phyloP scores from a whole-genome alignment of 2,329 filamentous ascomycete species.

The Neocatenulostroma microsporum region DNA sequence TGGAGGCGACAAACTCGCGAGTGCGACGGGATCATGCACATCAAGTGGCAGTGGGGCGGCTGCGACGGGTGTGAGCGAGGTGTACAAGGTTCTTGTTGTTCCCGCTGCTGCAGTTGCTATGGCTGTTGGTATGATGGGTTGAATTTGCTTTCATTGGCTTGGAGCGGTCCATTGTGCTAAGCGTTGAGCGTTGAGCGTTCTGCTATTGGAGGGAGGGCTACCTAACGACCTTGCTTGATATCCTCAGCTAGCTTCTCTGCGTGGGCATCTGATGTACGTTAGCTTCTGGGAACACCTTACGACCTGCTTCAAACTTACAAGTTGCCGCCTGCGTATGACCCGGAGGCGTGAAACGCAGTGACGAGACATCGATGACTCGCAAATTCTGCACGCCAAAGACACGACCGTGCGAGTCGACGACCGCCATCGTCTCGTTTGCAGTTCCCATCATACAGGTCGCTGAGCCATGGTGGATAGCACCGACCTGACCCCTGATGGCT shows the following conservation, averaged over 20 bases:
- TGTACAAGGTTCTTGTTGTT: constrained; percentile 10
- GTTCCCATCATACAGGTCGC: constrained; percentile 10
- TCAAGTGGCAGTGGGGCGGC: constrained; percentile 2
- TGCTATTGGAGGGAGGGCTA: too few species aligned
- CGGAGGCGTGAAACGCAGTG: constrained; percentile 24
- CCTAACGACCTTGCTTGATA: too few species aligned
- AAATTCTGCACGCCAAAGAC: too few species aligned
- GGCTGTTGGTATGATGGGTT: constrained; percentile 5
- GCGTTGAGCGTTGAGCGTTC: too few species aligned
- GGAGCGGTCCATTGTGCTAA: too few species aligned
- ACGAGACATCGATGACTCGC: too few species aligned
- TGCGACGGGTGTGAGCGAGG: constrained; percentile 5
- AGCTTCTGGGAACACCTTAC: too few species aligned
- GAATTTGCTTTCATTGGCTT: too few species aligned
- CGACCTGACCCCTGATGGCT: constrained; percentile 17
- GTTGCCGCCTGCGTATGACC: constrained; percentile 15
- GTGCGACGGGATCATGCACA: constrained; percentile 6
- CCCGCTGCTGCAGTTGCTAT: constrained; percentile 8
- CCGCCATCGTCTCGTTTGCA: too few species aligned
- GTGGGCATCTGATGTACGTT: too few species aligned
- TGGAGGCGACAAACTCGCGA: constrained; percentile 4
- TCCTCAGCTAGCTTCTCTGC: too few species aligned
- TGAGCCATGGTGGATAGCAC: constrained; percentile 13
- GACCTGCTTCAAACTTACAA: constrained; percentile 21
- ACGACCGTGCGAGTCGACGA: too few species aligned